Conservation (phyloP, 192 early-diverging fungal genomes). For the Mortierella claussenii region DNA sequence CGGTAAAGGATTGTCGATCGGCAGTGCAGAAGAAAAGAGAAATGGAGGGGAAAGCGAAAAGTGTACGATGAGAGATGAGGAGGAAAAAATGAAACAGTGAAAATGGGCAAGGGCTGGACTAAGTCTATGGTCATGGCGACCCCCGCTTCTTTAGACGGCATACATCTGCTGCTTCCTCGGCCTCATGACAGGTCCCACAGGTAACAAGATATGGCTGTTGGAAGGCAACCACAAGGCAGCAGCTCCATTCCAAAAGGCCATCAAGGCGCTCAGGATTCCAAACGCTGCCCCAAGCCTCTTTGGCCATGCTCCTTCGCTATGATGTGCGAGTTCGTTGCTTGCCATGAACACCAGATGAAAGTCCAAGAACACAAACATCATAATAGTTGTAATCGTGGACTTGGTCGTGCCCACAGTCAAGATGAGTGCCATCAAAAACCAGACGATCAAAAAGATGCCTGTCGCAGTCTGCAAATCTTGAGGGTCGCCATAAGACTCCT, state of each 20-base stretch:
- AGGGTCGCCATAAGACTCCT: slow-evolving; percentile 39
- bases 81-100: too few species aligned
- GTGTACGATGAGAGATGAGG: too few species aligned
- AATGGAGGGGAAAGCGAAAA: too few species aligned
- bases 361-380: slow-evolving; percentile 69
- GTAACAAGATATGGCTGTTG: slow-evolving; percentile 36
- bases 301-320: not conserved
- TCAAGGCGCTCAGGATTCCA: slow-evolving; percentile 30
- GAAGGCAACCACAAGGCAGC: slow-evolving; percentile 36
- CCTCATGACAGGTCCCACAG: slow-evolving; percentile 29
- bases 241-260: slow-evolving; percentile 45
- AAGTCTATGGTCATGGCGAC: too few species aligned
- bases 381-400: slow-evolving; percentile 53
- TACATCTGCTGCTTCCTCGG: slow-evolving; percentile 6
- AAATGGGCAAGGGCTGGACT: too few species aligned
- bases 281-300: slow-evolving; percentile 24
- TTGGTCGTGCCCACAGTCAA: slow-evolving; percentile 33
- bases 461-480: slow-evolving; percentile 43
- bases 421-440: slow-evolving; percentile 38
- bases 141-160: slow-evolving; percentile 11
- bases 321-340: slow-evolving; percentile 39
- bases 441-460: slow-evolving; percentile 71
- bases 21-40: too few species aligned
- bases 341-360: slow-evolving; percentile 67
- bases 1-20: too few species aligned